Evolutionary conservation across 192 early-diverging fungal species (phyloP).

Genomic region (Backusella luteola): DNA sequence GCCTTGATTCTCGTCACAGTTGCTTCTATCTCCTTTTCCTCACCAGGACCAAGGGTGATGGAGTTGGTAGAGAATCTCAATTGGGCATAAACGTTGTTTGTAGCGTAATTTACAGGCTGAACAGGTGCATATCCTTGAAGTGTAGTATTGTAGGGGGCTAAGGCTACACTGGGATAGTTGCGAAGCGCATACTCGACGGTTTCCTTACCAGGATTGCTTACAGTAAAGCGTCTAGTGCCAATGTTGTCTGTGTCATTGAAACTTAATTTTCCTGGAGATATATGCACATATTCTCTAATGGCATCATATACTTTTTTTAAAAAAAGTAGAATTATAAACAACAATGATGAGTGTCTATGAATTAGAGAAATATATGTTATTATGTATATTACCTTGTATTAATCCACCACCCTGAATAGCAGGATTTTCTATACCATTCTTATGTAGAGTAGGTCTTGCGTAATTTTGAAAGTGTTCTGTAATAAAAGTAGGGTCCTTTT

Average conservation of each 20-base stretch:
- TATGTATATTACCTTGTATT: constrained; percentile 34
- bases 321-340: not conserved
- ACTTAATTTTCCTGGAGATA: constrained; percentile 46
- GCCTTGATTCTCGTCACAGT: constrained; percentile 1
- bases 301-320: constrained; percentile 30
- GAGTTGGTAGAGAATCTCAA: not conserved
- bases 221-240: constrained; percentile 29
- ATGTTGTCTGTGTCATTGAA: constrained; percentile 48
- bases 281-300: constrained; percentile 31
- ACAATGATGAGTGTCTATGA: not conserved
- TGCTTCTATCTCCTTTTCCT: not conserved
- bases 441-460: constrained; percentile 22
- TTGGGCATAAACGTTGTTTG: constrained; percentile 5
- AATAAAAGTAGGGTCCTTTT: constrained; percentile 22
- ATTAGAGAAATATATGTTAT: not conserved
- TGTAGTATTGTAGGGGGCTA: constrained; percentile 34
- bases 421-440: constrained; percentile 27
- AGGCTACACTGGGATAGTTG: constrained; percentile 33
- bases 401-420: constrained; percentile 53
- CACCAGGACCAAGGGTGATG: constrained; percentile 14
- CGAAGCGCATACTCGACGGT: constrained; percentile 33
- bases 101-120: constrained; percentile 10
- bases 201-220: constrained; percentile 40
- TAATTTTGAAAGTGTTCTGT: constrained; percentile 36
- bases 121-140: constrained; percentile 10